phyloP scores from a whole-genome alignment of 306 rosid genomes.

The Quercus cerris region DNA sequence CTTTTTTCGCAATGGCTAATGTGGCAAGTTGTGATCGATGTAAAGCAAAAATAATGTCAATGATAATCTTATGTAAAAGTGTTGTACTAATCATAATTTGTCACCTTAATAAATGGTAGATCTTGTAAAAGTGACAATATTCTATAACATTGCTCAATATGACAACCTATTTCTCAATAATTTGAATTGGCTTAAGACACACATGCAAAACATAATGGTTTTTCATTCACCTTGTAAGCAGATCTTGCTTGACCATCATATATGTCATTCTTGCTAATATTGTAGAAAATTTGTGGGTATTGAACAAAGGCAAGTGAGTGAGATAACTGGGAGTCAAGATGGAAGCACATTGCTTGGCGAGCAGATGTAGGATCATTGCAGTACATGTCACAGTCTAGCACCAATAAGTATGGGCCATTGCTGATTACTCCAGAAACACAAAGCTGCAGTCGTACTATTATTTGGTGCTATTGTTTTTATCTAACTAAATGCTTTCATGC shows the following conservation, averaged over 20 bases:
- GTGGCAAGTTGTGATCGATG: too few species aligned
- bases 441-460: slow-evolving; percentile 29
- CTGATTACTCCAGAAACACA: slow-evolving; percentile 61
- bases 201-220: too few species aligned
- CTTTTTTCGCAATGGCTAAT: too few species aligned
- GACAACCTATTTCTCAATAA: neutral
- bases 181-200: neutral
- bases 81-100: too few species aligned
- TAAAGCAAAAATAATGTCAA: too few species aligned
- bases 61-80: too few species aligned
- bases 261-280: slow-evolving; percentile 46
- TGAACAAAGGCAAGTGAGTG: slow-evolving; percentile 36
- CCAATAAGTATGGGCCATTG: slow-evolving; percentile 50
- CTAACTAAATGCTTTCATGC: neutral
- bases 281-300: slow-evolving; percentile 56
- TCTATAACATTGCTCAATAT: too few species aligned
- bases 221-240: slow-evolving; percentile 34
- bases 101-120: too few species aligned
- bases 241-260: slow-evolving; percentile 41
- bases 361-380: slow-evolving; percentile 66
- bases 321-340: slow-evolving; percentile 45
- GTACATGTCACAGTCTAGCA: slow-evolving; percentile 65
- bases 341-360: slow-evolving; percentile 71
- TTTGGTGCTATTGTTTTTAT: neutral
- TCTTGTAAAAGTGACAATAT: too few species aligned